phyloP scores from a whole-genome alignment of 345 rosid genomes.

The Pistacia vera region DNA sequence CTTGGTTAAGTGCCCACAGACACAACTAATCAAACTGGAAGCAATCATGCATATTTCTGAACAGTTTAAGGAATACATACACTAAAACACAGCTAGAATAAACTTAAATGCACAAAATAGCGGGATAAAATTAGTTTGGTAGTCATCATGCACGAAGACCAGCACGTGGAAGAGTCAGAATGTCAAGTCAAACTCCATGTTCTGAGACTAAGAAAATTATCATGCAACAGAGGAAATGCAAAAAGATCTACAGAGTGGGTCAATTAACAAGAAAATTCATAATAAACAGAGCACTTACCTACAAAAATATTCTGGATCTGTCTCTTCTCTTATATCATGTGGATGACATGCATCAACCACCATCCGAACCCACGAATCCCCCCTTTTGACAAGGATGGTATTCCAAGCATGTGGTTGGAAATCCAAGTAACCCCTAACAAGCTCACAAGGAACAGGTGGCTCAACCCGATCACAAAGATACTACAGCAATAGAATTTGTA shows the following conservation, averaged over 20 bases:
- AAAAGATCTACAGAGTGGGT: not conserved
- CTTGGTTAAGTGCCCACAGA: not conserved
- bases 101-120: not conserved
- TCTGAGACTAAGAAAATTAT: not conserved
- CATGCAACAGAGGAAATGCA: not conserved
- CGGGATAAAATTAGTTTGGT: not conserved
- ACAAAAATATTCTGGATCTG: slow-evolving; percentile 78
- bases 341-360: slow-evolving; percentile 94
- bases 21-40: not conserved
- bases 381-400: slow-evolving; percentile 59
- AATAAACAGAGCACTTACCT: slow-evolving; percentile 46
- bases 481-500: slow-evolving; percentile 38
- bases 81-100: not conserved
- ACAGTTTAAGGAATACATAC: not conserved
- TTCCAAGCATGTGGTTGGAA: slow-evolving; percentile 98
- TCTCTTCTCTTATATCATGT: slow-evolving; percentile 84
- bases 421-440: slow-evolving; percentile 96
- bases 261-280: slow-evolving; percentile 8
- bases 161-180: too few relatives aligned
- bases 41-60: not conserved
- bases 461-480: slow-evolving; percentile 94
- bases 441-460: slow-evolving; percentile 95
- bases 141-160: not conserved
- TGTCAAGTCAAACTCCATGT: not conserved
- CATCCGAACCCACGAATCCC: slow-evolving; percentile 73